Base-by-base conservation (phyloP, 163 green algal genomes). In the Chlorella variabilis region DNA sequence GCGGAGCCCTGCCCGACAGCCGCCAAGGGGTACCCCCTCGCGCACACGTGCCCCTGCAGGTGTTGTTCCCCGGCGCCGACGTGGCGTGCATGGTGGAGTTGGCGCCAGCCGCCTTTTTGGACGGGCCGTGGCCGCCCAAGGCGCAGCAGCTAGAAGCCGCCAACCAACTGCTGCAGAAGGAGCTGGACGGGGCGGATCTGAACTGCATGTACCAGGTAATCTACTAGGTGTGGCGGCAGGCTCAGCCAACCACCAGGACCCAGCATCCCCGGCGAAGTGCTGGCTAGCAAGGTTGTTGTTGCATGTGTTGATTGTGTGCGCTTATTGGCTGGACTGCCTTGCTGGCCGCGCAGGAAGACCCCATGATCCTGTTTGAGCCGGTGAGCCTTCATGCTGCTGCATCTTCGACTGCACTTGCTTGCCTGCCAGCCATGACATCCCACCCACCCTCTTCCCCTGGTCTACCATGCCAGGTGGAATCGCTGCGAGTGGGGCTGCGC, bases 31-130 rank as follows among this genome's bases (percentile, higher is more conserved):
- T n/a, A n/a, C 61, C 9, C 23, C 20, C 54, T 29, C 54, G 54
- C 18, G 18, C 18, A 63, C 18, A 63, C 54, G 18, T 63, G 8
- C 18, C 18, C 54, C 54, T 63, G 54, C 48, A 83, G 77, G 66
- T 34, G 27, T 45, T 77, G n/a, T 83, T 83, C 51, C 77, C 77
- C 0, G 66, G 36, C 8, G 48, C 20, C n/a, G 77, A 83, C 36
- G 77, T 83, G 49, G 66, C 65, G 4, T 49, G 77, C 65, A 83
- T 83, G 77, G 66, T 83, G 27, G 77, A 77, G 77, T 66, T 83
- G 49, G 59, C 67, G 3, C 77, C 77, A 4, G 38, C 23, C 9
- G 23, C 51, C 9, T 83, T 83, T 51, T n/a, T 83, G n/a, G 51
- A 77, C 5, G 66, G 63, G 18, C 45, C 38, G 36, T 83, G 77